A percentile compares a stretch with the other conserved stretches of the same genome.
phyloP scores from a whole-genome alignment of 2,329 filamentous ascomycete species.

The Coniochaeta sp. region DNA sequence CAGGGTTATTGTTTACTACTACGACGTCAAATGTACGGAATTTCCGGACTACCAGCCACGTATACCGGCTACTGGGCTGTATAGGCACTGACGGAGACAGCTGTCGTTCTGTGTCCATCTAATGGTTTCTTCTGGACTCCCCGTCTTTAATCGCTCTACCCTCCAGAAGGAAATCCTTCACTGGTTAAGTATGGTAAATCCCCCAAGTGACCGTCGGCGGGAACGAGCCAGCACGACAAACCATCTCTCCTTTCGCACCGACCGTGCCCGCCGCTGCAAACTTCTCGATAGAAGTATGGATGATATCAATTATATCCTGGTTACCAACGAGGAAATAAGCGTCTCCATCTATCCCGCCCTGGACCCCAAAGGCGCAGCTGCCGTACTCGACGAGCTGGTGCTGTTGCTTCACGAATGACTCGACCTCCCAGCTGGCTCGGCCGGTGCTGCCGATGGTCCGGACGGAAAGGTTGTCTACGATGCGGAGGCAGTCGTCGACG shows the following conservation, averaged over 20 bases:
- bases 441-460: neutral
- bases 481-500: neutral
- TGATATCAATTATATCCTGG: neutral
- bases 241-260: neutral
- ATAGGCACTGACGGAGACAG: too few relatives aligned
- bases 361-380: neutral
- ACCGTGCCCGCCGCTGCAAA: neutral
- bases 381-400: neutral
- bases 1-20: too few relatives aligned
- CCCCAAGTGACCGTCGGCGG: neutral
- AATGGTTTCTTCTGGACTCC: too few relatives aligned
- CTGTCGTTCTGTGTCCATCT: too few relatives aligned
- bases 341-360: neutral
- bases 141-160: too few relatives aligned
- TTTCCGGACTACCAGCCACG: too few relatives aligned
- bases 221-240: neutral
- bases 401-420: neutral
- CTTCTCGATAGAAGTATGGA: neutral
- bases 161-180: too few relatives aligned
- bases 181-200: neutral
- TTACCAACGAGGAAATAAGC: neutral
- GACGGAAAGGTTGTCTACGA: neutral
- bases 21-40: too few relatives aligned
- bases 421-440: neutral
- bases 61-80: too few relatives aligned